Evolutionary conservation across 352 stramenopile genomes (phyloP).

Genomic region (Aphanomyces stellatus): DNA sequence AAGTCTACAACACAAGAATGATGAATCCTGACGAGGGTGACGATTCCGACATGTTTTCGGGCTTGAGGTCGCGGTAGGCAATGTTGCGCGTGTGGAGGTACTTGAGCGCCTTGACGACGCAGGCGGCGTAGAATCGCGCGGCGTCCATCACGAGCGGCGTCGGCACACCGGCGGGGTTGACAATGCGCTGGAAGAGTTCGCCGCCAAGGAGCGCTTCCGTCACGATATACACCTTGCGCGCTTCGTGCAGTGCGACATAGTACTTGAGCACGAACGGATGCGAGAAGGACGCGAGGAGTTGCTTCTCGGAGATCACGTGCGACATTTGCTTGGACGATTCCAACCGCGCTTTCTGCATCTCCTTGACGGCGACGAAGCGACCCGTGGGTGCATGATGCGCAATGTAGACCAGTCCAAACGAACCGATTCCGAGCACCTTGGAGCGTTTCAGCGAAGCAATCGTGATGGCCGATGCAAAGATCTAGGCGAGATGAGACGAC

Average conservation of each 20-base stretch:
- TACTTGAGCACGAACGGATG: constrained; percentile 20
- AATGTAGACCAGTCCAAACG: constrained; percentile 22
- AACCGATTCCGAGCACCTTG: constrained; percentile 19
- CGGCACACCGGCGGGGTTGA: constrained; percentile 11
- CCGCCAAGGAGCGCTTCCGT: constrained; percentile 18
- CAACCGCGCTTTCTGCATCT: constrained; percentile 21
- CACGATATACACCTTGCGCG: constrained; percentile 20
- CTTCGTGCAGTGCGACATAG: constrained; percentile 12
- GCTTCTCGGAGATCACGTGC: constrained; percentile 15
- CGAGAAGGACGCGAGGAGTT: constrained; percentile 1
- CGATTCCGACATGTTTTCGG: constrained; percentile 77
- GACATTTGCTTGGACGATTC: constrained; percentile 14
- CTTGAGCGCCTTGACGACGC: constrained; percentile 32
- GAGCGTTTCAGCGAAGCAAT: constrained; percentile 4
- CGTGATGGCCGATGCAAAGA: constrained; percentile 28
- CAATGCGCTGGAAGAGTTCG: constrained; percentile 21
- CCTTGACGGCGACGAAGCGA: constrained; percentile 20
- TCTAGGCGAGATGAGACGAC: too few species aligned
- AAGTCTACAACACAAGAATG: constrained; percentile 93
- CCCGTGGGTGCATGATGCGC: constrained; percentile 9
- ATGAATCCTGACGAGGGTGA: too few species aligned
- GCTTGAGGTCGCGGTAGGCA: constrained; percentile 73
- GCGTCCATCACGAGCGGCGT: constrained; percentile 9
- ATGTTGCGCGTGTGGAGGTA: constrained; percentile 60
- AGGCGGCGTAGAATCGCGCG: constrained; percentile 20